Evolutionary conservation across 2,329 filamentous ascomycete genomes (phyloP), one percentile per base, ranked within the genome.

Genomic region (Byssoonygena ceratinophila): DNA sequence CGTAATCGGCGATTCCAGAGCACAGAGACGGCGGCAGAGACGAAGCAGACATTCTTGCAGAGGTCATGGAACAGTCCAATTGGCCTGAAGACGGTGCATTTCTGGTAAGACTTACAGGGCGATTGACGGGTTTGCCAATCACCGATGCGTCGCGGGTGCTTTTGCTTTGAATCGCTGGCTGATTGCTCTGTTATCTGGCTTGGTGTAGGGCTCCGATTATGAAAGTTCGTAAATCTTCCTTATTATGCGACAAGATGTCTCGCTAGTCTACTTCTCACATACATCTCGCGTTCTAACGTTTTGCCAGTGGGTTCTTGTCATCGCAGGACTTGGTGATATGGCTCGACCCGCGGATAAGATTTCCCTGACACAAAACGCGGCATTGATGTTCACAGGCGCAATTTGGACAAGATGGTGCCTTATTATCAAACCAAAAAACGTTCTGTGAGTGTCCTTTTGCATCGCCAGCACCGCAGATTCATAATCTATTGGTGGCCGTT

Each of bases 401-500:
- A 98, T 98, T 78, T 98, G 92, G 92, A 98, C 92, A 43, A 82
- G 92, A 60, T 98, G 92, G 92, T 98, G 92, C 78, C 78, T 97
- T 67, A 85, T 98, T 70, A 98, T 98, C 74, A 89, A 83, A 71
- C 92, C 92, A 54, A 83, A 82, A 72, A 98, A 98, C 77, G 74
- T 89, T 65, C 84, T 96, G 84, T 88, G 74, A 45, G 82, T 74
- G 18, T 9, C 9, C 27, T 4, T 20, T 39, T n/a, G 37, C 6
- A 22, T 20, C 9, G 20, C 41, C 23, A 16, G n/a, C 7, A 11
- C 25, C 2, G 41, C 5, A 14, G 25, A 27, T 5, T 8, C 5
- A 9, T 5, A 4, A 29, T 9, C 27, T 29, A 5, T n/a, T n/a
- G n/a, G n/a, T n/a, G n/a, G n/a, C n/a, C n/a, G n/a, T n/a, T n/a